These are phyloP conservation scores for Calocybe indica DNA, from an alignment of 768 basidiomycete genomes.

Conservation along the genomic window DNA sequence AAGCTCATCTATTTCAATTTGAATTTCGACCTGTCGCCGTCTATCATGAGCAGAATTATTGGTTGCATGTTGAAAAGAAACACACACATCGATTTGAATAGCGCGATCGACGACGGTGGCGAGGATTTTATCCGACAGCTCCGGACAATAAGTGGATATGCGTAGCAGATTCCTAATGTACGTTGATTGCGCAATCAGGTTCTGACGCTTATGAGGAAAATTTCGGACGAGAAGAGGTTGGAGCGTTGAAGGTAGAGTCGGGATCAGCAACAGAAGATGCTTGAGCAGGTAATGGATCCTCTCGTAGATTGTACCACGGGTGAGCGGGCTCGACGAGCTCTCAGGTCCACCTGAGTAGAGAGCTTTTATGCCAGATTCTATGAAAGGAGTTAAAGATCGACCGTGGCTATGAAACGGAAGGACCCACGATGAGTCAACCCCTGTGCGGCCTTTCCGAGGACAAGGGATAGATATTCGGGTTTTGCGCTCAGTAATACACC, in stretches of 20 bases:
- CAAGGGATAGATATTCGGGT: constrained; percentile 84
- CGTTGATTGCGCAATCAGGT: constrained; percentile 70
- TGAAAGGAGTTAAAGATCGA: constrained; percentile 6
- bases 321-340: constrained; percentile 63
- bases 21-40: constrained; percentile 80
- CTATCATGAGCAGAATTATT: not conserved
- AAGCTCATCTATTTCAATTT: constrained; percentile 89
- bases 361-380: constrained; percentile 71
- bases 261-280: constrained; percentile 84
- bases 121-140: constrained; percentile 77
- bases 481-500: constrained; percentile 88
- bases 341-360: constrained; percentile 54
- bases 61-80: not conserved
- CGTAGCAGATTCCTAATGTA: constrained; percentile 88
- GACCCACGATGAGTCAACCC: constrained; percentile 87
- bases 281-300: constrained; percentile 82
- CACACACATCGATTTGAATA: constrained; percentile 88
- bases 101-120: constrained; percentile 90
- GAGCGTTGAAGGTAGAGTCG: constrained; percentile 84
- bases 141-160: constrained; percentile 83
- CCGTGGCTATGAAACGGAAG: constrained; percentile 2
- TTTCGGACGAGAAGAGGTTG: constrained; percentile 77
- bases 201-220: constrained; percentile 94
- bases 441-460: constrained; percentile 75
- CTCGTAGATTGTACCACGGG: constrained; percentile 78